phyloP scores from a whole-genome alignment of 352 stramenopile species.

The Phytophthora ramorum region DNA sequence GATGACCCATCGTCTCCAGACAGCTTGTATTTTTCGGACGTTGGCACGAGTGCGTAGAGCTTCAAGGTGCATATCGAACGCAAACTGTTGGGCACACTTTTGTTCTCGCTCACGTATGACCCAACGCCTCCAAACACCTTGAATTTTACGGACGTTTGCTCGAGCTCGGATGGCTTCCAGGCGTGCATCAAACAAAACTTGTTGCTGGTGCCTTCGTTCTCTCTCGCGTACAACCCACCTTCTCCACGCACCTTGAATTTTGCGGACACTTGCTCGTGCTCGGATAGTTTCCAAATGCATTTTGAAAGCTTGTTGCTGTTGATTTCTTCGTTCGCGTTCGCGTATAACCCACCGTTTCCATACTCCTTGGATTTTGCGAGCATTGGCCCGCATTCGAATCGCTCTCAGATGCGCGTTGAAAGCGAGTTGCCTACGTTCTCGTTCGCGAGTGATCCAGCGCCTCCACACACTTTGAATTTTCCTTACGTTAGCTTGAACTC shows the following conservation, averaged over 20 bases:
- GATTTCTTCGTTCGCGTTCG: conserved; percentile 4
- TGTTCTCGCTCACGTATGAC: conserved; percentile 3
- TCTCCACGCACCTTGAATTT: conserved; percentile 15
- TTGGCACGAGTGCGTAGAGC: conserved; percentile 11
- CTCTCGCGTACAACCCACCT: not conserved
- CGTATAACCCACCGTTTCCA: conserved; percentile 15
- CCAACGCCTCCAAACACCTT: conserved; percentile 32
- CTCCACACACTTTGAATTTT: conserved; percentile 7
- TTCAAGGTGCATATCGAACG: conserved; percentile 9
- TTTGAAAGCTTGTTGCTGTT: conserved; percentile 13
- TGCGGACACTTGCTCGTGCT: conserved; percentile 4
- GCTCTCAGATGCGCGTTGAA: conserved; percentile 11
- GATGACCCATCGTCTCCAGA: conserved; percentile 16
- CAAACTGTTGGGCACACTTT: conserved; percentile 2
- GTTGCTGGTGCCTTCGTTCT: conserved; percentile 10
- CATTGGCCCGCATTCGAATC: conserved; percentile 10
- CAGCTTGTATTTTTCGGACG: conserved; percentile 23
- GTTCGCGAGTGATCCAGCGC: not conserved
- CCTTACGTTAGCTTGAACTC: not conserved
- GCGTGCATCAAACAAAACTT: not conserved
- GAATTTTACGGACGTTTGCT: conserved; percentile 27
- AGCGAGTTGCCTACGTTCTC: not conserved
- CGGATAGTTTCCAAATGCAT: conserved; percentile 5
- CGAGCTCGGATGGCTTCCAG: conserved; percentile 10
- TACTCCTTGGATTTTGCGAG: conserved; percentile 24